Percentiles rank a stretch among this genome's conserved stretches.
phyloP scores from a whole-genome alignment of 2,329 filamentous ascomycete species.

The Knufia petricola region DNA sequence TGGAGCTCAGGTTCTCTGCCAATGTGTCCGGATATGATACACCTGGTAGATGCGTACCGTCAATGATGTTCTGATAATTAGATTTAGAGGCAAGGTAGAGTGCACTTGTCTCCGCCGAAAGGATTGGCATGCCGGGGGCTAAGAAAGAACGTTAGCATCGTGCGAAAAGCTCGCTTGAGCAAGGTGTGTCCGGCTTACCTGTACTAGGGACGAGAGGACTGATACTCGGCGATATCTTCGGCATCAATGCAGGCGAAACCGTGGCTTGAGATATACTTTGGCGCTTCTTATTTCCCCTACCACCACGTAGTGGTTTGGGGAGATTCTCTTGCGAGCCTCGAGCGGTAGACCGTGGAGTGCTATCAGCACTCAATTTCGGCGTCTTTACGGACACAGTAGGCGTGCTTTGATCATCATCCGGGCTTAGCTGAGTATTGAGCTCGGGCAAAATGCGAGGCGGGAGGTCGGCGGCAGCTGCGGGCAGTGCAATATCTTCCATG shows the following conservation, averaged over 20 bases:
- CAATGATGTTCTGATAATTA: slow-evolving; percentile 94
- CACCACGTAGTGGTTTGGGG: slow-evolving; percentile 25
- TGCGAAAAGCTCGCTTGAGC: slow-evolving; percentile 17
- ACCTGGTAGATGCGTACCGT: slow-evolving; percentile 82
- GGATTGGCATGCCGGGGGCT: slow-evolving; percentile 27
- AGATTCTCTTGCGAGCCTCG: slow-evolving; percentile 23
- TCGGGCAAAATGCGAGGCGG: slow-evolving; percentile 40
- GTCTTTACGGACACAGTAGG: slow-evolving; percentile 55
- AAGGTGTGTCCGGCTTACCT: slow-evolving; percentile 36
- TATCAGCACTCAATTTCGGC: slow-evolving; percentile 51
- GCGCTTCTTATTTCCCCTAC: slow-evolving; percentile 57
- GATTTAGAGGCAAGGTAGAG: slow-evolving; percentile 84
- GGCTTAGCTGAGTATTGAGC: slow-evolving; percentile 37
- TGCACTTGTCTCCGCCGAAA: slow-evolving; percentile 52
- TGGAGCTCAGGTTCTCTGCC: slow-evolving; percentile 88
- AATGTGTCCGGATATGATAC: slow-evolving; percentile 84
- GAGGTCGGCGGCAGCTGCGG: slow-evolving; percentile 56
- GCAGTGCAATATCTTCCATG: slow-evolving; percentile 61
- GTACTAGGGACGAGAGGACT: slow-evolving; percentile 74
- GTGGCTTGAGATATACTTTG: slow-evolving; percentile 61
- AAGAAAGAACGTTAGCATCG: slow-evolving; percentile 11
- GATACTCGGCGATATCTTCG: slow-evolving; percentile 87
- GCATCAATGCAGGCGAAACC: slow-evolving; percentile 76
- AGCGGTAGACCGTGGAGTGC: slow-evolving; percentile 25
- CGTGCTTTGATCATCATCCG: slow-evolving; percentile 41